These are phyloP conservation scores for Aspergillus uvarum DNA, from an alignment of 2,329 filamentous ascomycete species.

Conservation along the genomic window DNA sequence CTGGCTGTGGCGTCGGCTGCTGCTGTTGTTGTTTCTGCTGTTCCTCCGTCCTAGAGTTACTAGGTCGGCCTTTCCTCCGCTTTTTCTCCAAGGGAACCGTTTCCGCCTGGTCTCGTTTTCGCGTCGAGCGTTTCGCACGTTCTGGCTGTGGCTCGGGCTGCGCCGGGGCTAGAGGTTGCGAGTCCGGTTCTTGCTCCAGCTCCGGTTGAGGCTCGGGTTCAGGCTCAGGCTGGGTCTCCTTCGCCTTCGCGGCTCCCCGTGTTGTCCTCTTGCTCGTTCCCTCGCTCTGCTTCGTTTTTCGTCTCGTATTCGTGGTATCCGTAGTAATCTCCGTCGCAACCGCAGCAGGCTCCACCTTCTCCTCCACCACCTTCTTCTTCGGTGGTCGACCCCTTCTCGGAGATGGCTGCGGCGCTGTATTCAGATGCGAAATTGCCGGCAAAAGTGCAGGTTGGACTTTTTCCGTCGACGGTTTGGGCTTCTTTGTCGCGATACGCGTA, in stretches of 20 bases:
- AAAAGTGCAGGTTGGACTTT: slow-evolving; percentile 38
- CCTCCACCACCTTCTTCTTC: slow-evolving; percentile 41
- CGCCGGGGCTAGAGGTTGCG: slow-evolving; percentile 6
- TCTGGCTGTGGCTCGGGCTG: slow-evolving; percentile 16
- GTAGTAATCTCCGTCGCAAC: background rate
- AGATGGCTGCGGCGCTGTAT: slow-evolving; percentile 34
- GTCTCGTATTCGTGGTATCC: background rate
- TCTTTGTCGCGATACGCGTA: slow-evolving; percentile 65
- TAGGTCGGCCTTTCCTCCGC: slow-evolving; percentile 34
- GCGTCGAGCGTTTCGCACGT: slow-evolving; percentile 22
- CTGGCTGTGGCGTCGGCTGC: background rate
- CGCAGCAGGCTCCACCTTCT: slow-evolving; percentile 14
- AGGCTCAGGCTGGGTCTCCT: slow-evolving; percentile 15
- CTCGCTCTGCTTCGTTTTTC: slow-evolving; percentile 23
- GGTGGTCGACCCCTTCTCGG: slow-evolving; percentile 41
- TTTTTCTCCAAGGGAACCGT: slow-evolving; percentile 35
- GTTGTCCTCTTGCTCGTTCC: slow-evolving; percentile 25
- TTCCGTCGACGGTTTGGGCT: slow-evolving; percentile 51
- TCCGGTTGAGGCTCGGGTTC: slow-evolving; percentile 9
- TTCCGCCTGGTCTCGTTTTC: slow-evolving; percentile 29
- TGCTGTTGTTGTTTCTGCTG: background rate
- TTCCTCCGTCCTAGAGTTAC: slow-evolving; percentile 25
- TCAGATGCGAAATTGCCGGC: slow-evolving; percentile 20
- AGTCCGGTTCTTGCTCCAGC: slow-evolving; percentile 6
- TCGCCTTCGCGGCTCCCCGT: slow-evolving; percentile 26